Percentiles rank a stretch among this genome's conserved stretches.
Evolutionary conservation across 768 basidiomycete species (phyloP).

Genomic region (Kwoniella dendrophila): DNA sequence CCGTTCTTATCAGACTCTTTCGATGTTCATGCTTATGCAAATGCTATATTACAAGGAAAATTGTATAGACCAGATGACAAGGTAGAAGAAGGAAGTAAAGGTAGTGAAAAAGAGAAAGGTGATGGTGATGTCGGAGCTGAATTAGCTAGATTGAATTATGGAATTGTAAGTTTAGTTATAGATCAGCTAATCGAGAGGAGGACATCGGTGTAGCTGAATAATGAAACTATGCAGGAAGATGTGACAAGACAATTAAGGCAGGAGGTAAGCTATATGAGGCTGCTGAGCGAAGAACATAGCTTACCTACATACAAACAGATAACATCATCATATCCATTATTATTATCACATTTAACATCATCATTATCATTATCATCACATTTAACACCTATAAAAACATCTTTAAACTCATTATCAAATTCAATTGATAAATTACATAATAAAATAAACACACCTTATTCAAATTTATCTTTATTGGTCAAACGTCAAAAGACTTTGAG

Average conservation of each 20-base stretch:
- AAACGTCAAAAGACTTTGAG: constrained; percentile 74
- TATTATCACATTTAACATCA: constrained; percentile 46
- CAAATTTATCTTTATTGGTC: constrained; percentile 71
- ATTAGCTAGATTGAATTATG: constrained; percentile 80
- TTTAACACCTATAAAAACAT: constrained; percentile 37
- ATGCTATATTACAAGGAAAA: constrained; percentile 82
- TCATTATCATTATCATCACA: constrained; percentile 45
- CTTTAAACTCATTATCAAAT: constrained; percentile 35
- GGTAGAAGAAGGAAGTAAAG: constrained; percentile 55
- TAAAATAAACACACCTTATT: constrained; percentile 85
- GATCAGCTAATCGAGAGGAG: too few relatives aligned
- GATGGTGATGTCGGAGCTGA: constrained; percentile 77
- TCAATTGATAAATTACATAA: constrained; percentile 66
- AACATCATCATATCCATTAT: constrained; percentile 41
- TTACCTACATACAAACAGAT: constrained; percentile 20
- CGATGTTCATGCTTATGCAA: constrained; percentile 87
- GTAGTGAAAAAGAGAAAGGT: constrained; percentile 15
- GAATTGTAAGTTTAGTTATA: constrained; percentile 59
- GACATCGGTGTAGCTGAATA: constrained; percentile 12
- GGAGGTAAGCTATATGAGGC: constrained; percentile 63
- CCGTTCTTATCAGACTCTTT: constrained; percentile 75
- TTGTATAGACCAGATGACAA: constrained; percentile 67
- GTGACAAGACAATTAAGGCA: constrained; percentile 84
- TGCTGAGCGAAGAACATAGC: neutral
- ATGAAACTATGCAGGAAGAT: constrained; percentile 63